Conservation (phyloP, 2,329 filamentous ascomycete species). For the Aureobasidium musti region DNA sequence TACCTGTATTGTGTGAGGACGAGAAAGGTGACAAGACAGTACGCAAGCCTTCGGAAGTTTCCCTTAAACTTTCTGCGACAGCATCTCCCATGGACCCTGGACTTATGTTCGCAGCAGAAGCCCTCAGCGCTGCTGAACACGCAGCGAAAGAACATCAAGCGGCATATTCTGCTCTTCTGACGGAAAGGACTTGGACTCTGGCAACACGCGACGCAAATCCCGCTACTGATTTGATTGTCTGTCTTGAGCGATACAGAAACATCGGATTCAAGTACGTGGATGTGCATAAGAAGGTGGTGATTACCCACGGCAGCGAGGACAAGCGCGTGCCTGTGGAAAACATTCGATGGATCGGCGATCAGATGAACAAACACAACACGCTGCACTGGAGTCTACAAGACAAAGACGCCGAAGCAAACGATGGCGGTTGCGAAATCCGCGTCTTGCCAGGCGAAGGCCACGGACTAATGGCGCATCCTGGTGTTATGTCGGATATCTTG, state of each 20-base stretch:
- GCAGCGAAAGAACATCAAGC: conserved; percentile 71
- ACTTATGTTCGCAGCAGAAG: conserved; percentile 45
- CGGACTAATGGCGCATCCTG: conserved; percentile 90
- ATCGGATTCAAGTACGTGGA: conserved; percentile 98
- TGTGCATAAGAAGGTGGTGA: conserved; percentile 85
- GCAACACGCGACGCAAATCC: conserved; percentile 91
- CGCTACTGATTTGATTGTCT: conserved; percentile 88
- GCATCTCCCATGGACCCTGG: conserved; percentile 43
- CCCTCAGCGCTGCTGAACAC: conserved; percentile 56
- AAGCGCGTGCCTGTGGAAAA: conserved; percentile 93
- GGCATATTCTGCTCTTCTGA: conserved; percentile 80
- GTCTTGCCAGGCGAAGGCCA: conserved; percentile 91
- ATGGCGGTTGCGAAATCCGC: conserved; percentile 71
- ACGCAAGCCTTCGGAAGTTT: conserved; percentile 36
- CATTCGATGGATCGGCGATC: conserved; percentile 89
- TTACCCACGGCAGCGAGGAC: conserved; percentile 90
- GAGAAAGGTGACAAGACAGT: conserved; percentile 27
- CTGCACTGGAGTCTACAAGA: conserved; percentile 18
- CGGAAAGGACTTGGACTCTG: conserved; percentile 90
- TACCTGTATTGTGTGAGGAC: conserved; percentile 35
- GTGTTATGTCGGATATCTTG: conserved; percentile 90
- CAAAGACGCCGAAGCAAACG: conserved; percentile 29
- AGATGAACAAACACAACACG: conserved; percentile 62
- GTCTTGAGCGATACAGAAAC: conserved; percentile 82
- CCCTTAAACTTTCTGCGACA: conserved; percentile 40